phyloP scores from a whole-genome alignment of 73 alveolate genomes.

The Paramecium primaurelia region DNA sequence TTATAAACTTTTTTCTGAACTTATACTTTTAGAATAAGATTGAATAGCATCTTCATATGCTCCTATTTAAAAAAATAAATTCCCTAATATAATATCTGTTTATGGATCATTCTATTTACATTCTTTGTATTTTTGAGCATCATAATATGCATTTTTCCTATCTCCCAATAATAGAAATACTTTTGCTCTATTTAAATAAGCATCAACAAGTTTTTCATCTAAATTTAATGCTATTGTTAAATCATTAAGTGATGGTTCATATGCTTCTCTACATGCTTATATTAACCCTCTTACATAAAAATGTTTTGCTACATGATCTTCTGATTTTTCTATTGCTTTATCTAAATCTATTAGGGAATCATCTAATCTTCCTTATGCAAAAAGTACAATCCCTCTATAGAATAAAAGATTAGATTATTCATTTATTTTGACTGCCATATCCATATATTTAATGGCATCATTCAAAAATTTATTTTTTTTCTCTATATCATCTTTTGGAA shows the following conservation, averaged over 20 bases:
- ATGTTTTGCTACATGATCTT: slow-evolving; percentile 57
- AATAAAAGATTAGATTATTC: slow-evolving; percentile 37
- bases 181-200: slow-evolving; percentile 44
- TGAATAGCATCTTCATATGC: slow-evolving; percentile 42
- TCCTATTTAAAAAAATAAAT: background rate
- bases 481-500: slow-evolving; percentile 48
- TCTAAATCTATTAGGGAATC: slow-evolving; percentile 28
- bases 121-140: slow-evolving; percentile 2
- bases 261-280: background rate
- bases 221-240: slow-evolving; percentile 43
- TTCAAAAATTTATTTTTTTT: slow-evolving; percentile 29
- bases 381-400: slow-evolving; percentile 39
- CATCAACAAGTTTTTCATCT: slow-evolving; percentile 33
- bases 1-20: slow-evolving; percentile 1
- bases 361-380: slow-evolving; percentile 9
- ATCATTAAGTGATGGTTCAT: slow-evolving; percentile 43
- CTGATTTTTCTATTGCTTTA: slow-evolving; percentile 50
- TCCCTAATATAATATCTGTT: background rate
- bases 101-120: background rate
- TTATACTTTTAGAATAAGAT: background rate
- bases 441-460: slow-evolving; percentile 51
- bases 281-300: slow-evolving; percentile 39
- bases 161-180: background rate
- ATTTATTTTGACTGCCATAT: background rate
- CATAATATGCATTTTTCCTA: slow-evolving; percentile 19